Percentiles rank a stretch among this genome's conserved stretches.
Conservation (phyloP, 768 basidiomycete genomes). For the Mycena haematopus region DNA sequence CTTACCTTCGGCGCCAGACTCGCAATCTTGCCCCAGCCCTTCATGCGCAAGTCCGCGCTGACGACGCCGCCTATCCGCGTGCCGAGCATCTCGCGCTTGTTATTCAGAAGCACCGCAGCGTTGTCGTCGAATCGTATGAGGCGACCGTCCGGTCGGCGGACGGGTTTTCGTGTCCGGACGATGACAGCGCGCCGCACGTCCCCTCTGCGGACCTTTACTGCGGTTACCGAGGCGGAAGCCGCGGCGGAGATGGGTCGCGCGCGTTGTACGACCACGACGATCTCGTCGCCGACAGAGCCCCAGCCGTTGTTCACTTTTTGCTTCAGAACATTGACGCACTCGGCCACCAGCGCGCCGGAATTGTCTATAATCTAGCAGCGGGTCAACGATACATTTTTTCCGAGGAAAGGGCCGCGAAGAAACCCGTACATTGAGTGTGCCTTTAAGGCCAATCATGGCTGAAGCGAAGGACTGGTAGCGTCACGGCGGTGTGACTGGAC, state of each 20-base stretch:
- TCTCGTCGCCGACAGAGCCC: constrained; percentile 93
- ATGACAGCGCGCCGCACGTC: constrained; percentile 97
- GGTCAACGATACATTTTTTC: neutral
- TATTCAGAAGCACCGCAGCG: constrained; percentile 91
- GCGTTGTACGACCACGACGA: constrained; percentile 92
- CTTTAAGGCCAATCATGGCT: constrained; percentile 93
- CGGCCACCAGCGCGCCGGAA: constrained; percentile 91
- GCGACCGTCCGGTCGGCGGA: constrained; percentile 87
- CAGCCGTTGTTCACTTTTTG: constrained; percentile 95
- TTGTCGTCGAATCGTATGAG: constrained; percentile 95
- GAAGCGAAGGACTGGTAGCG: neutral
- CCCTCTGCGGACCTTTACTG: constrained; percentile 89
- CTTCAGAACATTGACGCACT: constrained; percentile 96
- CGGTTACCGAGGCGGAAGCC: constrained; percentile 70
- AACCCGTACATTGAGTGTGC: constrained; percentile 69
- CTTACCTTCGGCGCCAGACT: constrained; percentile 89
- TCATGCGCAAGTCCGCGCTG: constrained; percentile 86
- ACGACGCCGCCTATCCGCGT: constrained; percentile 95
- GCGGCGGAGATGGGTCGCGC: constrained; percentile 82
- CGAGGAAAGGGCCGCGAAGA: neutral
- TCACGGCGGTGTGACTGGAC: neutral
- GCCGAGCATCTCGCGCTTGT: constrained; percentile 95
- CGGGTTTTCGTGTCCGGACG: constrained; percentile 89
- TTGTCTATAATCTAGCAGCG: constrained; percentile 89
- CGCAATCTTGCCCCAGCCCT: constrained; percentile 95